Base-by-base conservation (phyloP, 495 filamentous ascomycete species). In the Xylaria flabelliformis region DNA sequence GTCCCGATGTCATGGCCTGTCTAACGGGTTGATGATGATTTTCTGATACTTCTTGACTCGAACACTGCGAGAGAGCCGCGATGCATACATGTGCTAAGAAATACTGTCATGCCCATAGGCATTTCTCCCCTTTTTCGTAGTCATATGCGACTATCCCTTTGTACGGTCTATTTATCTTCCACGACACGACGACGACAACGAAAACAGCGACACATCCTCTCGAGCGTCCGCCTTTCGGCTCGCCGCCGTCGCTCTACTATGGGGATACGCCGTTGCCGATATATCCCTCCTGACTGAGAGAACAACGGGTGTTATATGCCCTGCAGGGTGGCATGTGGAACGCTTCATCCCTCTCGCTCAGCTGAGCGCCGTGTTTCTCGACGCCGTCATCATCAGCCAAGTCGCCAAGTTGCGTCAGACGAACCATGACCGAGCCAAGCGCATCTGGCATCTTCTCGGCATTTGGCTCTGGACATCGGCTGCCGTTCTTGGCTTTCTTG, bases 281-380 rank as follows among this genome's bases (percentile, higher is more conserved):
- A 73, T 75, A 7, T 72, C 74, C 13, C 65, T 74, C 36, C 72
- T 75, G 13, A 72, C 72, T 21, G 73, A 74, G 68, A 69, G 67
- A 39, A 73, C 72, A 4, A 73, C 77, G 0, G 75, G 77, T 26
- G 77, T 75, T 13, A 77, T 79, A 32, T 79, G 77, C 69, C 75
- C 77, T 24, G 46, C 69, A 17, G 71, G 73, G 24, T 46, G 53
- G 55, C 48, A 69, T 42, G 72, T 73, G 32, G 74, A 79, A 44
- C 75, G 77, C 39, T 62, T 77, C 4, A 71, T 71, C 53, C 73
- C 77, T 50, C 73, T 79, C 17, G 70, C 74, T 10, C 77, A 79
- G 36, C 48, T 79, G 58, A 58, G 74, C 64, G 74, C 63, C 29
- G 39, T 75, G 51, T 73, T 70, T 19, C 64, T 77, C 29, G 77